Conservation (phyloP, 192 early-diverging fungal genomes). For the Coemansia sp. region DNA sequence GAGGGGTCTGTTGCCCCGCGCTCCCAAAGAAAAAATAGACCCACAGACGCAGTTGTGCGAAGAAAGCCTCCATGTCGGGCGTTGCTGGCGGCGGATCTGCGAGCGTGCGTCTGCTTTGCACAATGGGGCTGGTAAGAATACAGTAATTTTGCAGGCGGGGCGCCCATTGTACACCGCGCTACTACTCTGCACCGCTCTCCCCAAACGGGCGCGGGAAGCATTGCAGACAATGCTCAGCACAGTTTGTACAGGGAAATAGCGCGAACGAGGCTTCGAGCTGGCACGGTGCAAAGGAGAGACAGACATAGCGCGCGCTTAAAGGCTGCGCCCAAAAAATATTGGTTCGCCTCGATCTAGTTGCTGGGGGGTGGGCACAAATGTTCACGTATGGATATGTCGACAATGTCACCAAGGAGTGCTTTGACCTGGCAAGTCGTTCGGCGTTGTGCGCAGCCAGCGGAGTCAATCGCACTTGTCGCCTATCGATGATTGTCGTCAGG, state of each 20-base stretch:
- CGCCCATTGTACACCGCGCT: not conserved
- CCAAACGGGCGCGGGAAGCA: conserved; percentile 9
- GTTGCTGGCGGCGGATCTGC: conserved; percentile 7
- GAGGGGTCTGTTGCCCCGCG: conserved; percentile 8
- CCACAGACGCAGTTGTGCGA: not conserved
- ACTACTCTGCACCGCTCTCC: conserved; percentile 10
- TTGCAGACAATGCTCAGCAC: not conserved
- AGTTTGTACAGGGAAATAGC: not conserved
- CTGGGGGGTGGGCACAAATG: not conserved
- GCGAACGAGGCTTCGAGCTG: conserved; percentile 6
- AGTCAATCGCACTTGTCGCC: not conserved
- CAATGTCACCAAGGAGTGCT: not conserved
- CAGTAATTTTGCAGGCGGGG: conserved; percentile 10
- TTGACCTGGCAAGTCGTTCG: not conserved
- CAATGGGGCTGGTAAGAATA: conserved; percentile 12
- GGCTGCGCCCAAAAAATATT: not conserved
- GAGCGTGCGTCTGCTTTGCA: conserved; percentile 9
- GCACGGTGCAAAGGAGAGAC: conserved; percentile 3
- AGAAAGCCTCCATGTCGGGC: not conserved
- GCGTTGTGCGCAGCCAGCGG: not conserved
- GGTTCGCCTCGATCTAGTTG: not conserved
- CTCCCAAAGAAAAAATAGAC: not conserved
- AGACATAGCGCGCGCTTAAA: not conserved
- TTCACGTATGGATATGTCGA: not conserved
- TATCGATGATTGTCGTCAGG: conserved; percentile 1